phyloP scores from a whole-genome alignment of 129 eudicot genomes.

The Flaveria brownii region DNA sequence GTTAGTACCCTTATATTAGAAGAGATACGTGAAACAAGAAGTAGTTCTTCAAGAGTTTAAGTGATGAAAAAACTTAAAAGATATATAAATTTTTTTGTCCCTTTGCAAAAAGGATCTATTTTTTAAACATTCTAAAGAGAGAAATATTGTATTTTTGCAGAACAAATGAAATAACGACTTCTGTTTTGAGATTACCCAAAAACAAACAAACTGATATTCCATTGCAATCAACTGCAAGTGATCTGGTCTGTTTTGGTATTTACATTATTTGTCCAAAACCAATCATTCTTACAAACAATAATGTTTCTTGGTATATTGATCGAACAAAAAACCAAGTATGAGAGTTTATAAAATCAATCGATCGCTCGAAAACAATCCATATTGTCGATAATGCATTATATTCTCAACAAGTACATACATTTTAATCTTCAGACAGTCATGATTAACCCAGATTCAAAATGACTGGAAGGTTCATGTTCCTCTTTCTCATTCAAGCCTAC shows the following conservation, averaged over 20 bases:
- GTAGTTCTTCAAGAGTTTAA: no score
- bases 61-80: no score
- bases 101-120: background rate
- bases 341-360: conserved; percentile 1
- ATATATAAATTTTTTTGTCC: no score
- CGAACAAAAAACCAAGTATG: background rate
- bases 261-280: conserved; percentile 12
- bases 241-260: background rate
- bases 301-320: background rate
- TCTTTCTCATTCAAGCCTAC: conserved; percentile 46
- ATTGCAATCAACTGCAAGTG: conserved; percentile 5
- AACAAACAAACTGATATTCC: background rate
- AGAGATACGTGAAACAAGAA: no score
- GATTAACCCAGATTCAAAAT: conserved; percentile 49
- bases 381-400: conserved; percentile 13
- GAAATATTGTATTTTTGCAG: background rate
- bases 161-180: background rate
- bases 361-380: conserved; percentile 14
- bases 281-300: background rate
- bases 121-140: background rate
- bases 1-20: no score
- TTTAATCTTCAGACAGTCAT: conserved; percentile 31
- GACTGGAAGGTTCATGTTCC: conserved; percentile 46
- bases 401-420: conserved; percentile 33
- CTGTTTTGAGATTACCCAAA: background rate